Base-by-base conservation (phyloP, 2,329 filamentous ascomycete genomes). In the Nemania sp. region DNA sequence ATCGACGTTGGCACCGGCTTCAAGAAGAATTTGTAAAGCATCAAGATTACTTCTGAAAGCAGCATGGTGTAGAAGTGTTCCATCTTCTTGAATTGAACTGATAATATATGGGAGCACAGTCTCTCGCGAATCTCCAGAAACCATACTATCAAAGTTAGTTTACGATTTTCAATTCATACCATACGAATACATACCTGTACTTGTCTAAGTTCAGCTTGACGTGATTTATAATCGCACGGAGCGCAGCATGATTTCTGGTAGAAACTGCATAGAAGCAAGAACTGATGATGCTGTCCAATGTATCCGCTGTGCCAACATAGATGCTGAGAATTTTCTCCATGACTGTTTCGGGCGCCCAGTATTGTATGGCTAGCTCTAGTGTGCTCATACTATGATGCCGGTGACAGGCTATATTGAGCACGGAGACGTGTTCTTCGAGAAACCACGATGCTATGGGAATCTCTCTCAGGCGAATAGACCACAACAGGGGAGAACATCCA, bases 1-100 rank as follows among this genome's bases (percentile, higher is more conserved):
- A 6, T 52, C 49, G 6, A 45, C 24, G 36, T 46, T 36, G 8
- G 49, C 49, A 3, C 49, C 49, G 4, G 49, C 49, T 2, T 41
- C 14, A 2, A 52, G 17, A 20, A 52, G 42, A 19, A 39, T 12
- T 20, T 52, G 12, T 6, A 47, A 14, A 9, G 7, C 15, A 6
- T 24, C 6, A 12, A 26, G 12, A 7, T 40, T 14, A 4, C 26
- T 31, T 6, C 1, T 2, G 1, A 14, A 6, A 2, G 36, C 8
- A 19, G 49, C 49, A 0, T 2, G 0, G 22, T 52, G 49, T 20
- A 52, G 17, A 1, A 12, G 11, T 15, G 26, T 6, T 11, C 26
- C 14, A 3, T 17, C n/a, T 1, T 2, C 1, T 1, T 14, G 3
- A 17, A 3, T 14, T 12, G 4, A 19, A 11, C 41, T 52, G 5